Evolutionary conservation across 1,284 basidiomycete species (phyloP).

Genomic region (Ustilago xerochloae): DNA sequence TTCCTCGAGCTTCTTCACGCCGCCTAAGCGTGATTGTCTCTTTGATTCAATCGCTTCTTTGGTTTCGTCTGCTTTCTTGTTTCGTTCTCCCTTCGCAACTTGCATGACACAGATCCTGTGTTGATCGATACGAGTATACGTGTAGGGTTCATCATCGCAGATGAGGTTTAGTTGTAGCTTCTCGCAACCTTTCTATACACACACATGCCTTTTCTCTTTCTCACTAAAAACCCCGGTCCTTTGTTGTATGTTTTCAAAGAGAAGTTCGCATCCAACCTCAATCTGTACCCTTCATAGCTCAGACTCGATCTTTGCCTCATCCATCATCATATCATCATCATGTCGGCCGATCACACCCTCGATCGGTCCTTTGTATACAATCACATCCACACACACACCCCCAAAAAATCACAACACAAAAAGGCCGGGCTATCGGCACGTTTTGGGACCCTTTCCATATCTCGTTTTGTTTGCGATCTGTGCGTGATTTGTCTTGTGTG

Average conservation of each 20-base stretch:
- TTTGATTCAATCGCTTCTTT: constrained; percentile 1
- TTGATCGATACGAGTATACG: constrained; percentile 18
- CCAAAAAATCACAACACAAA: constrained; percentile 38
- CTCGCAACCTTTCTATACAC: constrained; percentile 6
- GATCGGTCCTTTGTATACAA: constrained; percentile 31
- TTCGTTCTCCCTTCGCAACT: constrained; percentile 4
- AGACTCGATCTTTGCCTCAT: not conserved
- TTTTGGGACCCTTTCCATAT: constrained; percentile 33
- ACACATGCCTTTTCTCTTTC: constrained; percentile 2
- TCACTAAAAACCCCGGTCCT: constrained; percentile 28
- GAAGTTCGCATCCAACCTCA: constrained; percentile 5
- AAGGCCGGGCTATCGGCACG: constrained; percentile 40
- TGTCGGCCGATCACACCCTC: not conserved
- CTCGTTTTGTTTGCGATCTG: not conserved
- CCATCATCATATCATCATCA: constrained; percentile 8
- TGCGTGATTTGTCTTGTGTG: not conserved
- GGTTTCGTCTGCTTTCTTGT: not conserved
- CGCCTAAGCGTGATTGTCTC: constrained; percentile 30
- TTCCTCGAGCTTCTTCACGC: constrained; percentile 81
- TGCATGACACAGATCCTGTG: constrained; percentile 16
- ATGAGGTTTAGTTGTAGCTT: not conserved
- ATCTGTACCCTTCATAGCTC: not conserved
- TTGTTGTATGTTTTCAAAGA: constrained; percentile 29
- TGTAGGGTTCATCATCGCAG: not conserved
- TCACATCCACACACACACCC: constrained; percentile 1